A percentile compares a stretch with the other conserved stretches of the same genome.
Conservation (phyloP, 306 rosid species). For the Vigna hirtella region DNA sequence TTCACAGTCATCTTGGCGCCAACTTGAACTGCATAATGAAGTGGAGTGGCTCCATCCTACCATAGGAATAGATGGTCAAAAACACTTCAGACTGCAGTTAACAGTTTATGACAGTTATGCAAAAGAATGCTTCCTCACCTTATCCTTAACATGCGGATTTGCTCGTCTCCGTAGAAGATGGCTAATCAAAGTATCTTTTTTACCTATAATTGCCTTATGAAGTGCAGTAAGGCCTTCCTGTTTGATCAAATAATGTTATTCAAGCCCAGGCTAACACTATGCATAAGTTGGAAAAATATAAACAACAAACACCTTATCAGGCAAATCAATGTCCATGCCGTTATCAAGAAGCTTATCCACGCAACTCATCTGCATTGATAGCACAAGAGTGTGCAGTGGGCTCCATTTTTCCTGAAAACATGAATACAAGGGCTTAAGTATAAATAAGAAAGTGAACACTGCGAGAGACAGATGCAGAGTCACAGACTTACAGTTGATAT, state of each 20-base stretch:
- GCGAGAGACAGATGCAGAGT: slow-evolving; percentile 33
- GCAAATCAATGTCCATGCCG: slow-evolving; percentile 66
- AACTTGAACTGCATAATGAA: slow-evolving; percentile 95
- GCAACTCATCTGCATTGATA: slow-evolving; percentile 70
- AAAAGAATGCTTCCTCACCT: slow-evolving; percentile 55
- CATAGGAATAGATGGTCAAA: slow-evolving; percentile 40
- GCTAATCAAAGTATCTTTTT: slow-evolving; percentile 79
- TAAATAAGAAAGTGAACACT: slow-evolving; percentile 32
- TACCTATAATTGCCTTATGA: slow-evolving; percentile 84
- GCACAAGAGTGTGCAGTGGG: slow-evolving; percentile 74
- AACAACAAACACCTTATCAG: slow-evolving; percentile 57
- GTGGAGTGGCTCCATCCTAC: slow-evolving; percentile 97
- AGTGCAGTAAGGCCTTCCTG: slow-evolving; percentile 95
- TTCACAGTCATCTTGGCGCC: slow-evolving; percentile 88
- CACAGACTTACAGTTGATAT: slow-evolving; percentile 70
- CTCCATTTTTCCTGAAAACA: slow-evolving; percentile 78
- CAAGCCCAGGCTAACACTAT: slow-evolving; percentile 22
- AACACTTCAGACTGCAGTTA: slow-evolving; percentile 28
- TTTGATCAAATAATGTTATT: slow-evolving; percentile 50
- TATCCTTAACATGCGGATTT: slow-evolving; percentile 80
- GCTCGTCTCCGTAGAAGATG: slow-evolving; percentile 97
- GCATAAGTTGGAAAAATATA: slow-evolving; percentile 28
- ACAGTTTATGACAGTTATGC: slow-evolving; percentile 17
- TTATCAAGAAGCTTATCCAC: slow-evolving; percentile 81
- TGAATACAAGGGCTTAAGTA: slow-evolving; percentile 23